Conservation (phyloP, 1,284 basidiomycete genomes). For the Peniophora sp. region DNA sequence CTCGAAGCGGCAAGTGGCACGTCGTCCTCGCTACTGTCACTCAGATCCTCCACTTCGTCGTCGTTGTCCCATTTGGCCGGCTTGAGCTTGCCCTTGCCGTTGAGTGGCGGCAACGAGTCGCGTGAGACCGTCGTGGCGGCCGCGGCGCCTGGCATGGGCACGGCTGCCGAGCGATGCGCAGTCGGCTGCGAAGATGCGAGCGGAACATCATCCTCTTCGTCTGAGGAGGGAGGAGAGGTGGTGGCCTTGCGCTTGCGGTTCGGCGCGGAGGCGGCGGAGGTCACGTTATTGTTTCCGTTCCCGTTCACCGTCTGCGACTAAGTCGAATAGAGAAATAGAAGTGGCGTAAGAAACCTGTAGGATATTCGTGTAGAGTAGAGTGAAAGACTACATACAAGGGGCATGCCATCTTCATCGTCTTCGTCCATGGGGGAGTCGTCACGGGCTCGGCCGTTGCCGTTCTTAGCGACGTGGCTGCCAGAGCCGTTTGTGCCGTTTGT, state of each 20-base stretch:
- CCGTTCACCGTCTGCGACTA: constrained; percentile 32
- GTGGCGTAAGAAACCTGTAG: no score
- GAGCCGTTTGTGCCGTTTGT: constrained; percentile 9
- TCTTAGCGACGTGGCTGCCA: constrained; percentile 20
- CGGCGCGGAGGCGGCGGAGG: constrained; percentile 29
- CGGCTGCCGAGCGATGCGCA: constrained; percentile 30
- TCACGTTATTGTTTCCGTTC: constrained; percentile 37
- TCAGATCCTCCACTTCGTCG: no score
- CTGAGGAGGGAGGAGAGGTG: constrained; percentile 41
- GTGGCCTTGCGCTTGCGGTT: constrained; percentile 51
- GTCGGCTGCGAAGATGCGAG: constrained; percentile 66
- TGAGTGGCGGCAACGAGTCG: constrained; percentile 15
- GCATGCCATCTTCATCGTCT: constrained; percentile 47
- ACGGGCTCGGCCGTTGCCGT: constrained; percentile 36
- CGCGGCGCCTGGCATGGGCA: constrained; percentile 34
- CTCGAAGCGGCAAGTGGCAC: constrained; percentile 1
- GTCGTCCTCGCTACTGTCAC: constrained; percentile 16
- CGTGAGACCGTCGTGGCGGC: constrained; percentile 27
- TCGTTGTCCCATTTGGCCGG: constrained; percentile 20
- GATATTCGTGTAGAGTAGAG: no score
- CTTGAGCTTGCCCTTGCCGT: constrained; percentile 33
- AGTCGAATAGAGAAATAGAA: background rate
- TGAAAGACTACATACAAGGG: constrained; percentile 45
- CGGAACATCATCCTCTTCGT: constrained; percentile 57
- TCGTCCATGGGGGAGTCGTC: constrained; percentile 51